Conservation (phyloP, 257 asterid genomes). For the Forsythia viridissima region DNA sequence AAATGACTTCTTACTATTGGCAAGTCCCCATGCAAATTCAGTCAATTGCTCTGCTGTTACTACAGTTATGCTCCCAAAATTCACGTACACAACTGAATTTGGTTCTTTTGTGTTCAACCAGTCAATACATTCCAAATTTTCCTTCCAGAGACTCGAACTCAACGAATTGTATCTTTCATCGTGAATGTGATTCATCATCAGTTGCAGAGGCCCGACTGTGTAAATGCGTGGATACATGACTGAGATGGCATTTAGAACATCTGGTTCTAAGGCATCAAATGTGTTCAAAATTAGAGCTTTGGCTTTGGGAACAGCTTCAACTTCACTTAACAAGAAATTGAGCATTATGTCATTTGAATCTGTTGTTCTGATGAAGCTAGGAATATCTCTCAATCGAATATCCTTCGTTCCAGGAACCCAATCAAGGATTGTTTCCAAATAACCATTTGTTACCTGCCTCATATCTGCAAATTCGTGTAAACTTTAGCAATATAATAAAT, state of each 20-base stretch:
- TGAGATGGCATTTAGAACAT: neutral
- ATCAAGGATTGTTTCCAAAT: constrained; percentile 19
- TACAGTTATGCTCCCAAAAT: constrained; percentile 57
- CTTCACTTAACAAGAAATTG: constrained; percentile 17
- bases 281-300: constrained; percentile 24
- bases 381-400: constrained; percentile 14
- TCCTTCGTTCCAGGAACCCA: constrained; percentile 19
- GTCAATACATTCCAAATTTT: constrained; percentile 32
- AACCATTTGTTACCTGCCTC: constrained; percentile 16
- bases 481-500: too few relatives aligned
- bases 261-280: constrained; percentile 19
- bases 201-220: constrained; percentile 16
- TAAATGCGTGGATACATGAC: constrained; percentile 5
- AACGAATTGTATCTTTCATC: constrained; percentile 20
- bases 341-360: constrained; percentile 21
- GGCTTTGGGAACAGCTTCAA: neutral
- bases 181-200: constrained; percentile 31
- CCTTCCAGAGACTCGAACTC: constrained; percentile 51
- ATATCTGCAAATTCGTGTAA: neutral
- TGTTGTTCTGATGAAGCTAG: constrained; percentile 18
- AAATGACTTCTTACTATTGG: constrained; percentile 42
- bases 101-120: constrained; percentile 47
- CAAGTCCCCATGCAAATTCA: constrained; percentile 63
- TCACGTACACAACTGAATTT: constrained; percentile 51
- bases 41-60: constrained; percentile 42